Evolutionary conservation across 1,139 yeast genomes (phyloP), one percentile per base, ranked within the genome.

Genomic region (Geotrichum phurueaensis): DNA sequence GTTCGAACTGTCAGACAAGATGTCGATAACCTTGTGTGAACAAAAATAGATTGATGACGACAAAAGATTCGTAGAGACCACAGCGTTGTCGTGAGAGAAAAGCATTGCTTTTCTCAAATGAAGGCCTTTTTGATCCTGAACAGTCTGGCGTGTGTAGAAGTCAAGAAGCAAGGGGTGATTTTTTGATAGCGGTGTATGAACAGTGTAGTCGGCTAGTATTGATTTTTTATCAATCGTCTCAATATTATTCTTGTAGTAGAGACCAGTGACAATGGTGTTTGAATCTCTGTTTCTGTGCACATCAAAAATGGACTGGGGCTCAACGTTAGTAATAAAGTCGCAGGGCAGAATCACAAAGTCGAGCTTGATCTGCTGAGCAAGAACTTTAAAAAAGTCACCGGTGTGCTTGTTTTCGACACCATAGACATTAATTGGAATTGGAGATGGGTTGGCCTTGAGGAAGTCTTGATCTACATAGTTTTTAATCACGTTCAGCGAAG

Each of bases 271-370:
- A 74, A 91, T 78, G 66, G 88, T 91, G 33, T 80, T 76, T 53
- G 82, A 85, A 50, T 80, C 81, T 68, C 85, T 83, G 67, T 84
- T 86, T 67, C 97, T 80, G 71, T 86, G 92, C 53, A 87, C 87
- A 71, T 94, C 97, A 59, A 92, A 84, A 52, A 95, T 78, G 25
- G 87, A 87, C 68, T 88, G 94, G 3, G 99, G 97, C 4, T 97
- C 96, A 51, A 92, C 78, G 72, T 92, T 92, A 4, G 98, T 90
- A 57, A 94, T 79, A 69, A 94, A 88, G 73, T 95, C 99, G 76
- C 98, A 92, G 3, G 99, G 97, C 63, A 95, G 76, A 51, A 94
- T 74, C 23, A 91, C 89, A 69, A 90, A 86, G 70, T 89, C 83
- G 56, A 78, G 71, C 62, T 75, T 67, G 60, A 77, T 71, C 62